phyloP scores from a whole-genome alignment of 2,329 filamentous ascomycete species.

The Knoxdaviesia proteae region DNA sequence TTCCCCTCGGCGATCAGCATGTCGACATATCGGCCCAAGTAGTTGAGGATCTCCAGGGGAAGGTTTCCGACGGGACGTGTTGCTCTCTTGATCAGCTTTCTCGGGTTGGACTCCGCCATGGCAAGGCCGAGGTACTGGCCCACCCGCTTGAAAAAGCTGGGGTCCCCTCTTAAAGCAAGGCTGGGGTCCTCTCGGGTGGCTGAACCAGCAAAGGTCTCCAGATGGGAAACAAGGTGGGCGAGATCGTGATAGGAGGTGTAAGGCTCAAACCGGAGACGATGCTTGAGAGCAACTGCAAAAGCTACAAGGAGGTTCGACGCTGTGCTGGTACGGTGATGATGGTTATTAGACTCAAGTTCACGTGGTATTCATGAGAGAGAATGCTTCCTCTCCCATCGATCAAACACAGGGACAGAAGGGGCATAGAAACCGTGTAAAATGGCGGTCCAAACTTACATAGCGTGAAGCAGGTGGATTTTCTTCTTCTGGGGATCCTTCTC shows the following conservation, averaged over 20 bases:
- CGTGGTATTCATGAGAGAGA: too few species aligned
- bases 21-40: slow-evolving; percentile 48
- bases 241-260: slow-evolving; percentile 61
- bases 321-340: slow-evolving; percentile 15
- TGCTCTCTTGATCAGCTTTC: slow-evolving; percentile 55
- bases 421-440: not conserved
- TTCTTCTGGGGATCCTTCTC: slow-evolving; percentile 4
- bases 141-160: slow-evolving; percentile 36
- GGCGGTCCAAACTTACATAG: slow-evolving; percentile 3
- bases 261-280: slow-evolving; percentile 67
- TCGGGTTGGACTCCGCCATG: slow-evolving; percentile 58
- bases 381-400: not conserved
- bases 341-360: not conserved
- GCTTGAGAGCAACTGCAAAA: slow-evolving; percentile 60
- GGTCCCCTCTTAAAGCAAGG: slow-evolving; percentile 15
- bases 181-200: slow-evolving; percentile 20
- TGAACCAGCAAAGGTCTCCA: slow-evolving; percentile 51
- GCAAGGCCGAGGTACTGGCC: slow-evolving; percentile 59
- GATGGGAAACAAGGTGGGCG: slow-evolving; percentile 43
- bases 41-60: slow-evolving; percentile 61
- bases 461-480: slow-evolving; percentile 7
- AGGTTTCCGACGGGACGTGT: slow-evolving; percentile 58
- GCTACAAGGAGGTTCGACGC: slow-evolving; percentile 61
- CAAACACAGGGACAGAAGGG: slow-evolving; percentile 5
- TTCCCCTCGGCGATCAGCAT: slow-evolving; percentile 33